Evolutionary conservation across 768 basidiomycete genomes (phyloP).

Genomic region (Tricholomella constricta): DNA sequence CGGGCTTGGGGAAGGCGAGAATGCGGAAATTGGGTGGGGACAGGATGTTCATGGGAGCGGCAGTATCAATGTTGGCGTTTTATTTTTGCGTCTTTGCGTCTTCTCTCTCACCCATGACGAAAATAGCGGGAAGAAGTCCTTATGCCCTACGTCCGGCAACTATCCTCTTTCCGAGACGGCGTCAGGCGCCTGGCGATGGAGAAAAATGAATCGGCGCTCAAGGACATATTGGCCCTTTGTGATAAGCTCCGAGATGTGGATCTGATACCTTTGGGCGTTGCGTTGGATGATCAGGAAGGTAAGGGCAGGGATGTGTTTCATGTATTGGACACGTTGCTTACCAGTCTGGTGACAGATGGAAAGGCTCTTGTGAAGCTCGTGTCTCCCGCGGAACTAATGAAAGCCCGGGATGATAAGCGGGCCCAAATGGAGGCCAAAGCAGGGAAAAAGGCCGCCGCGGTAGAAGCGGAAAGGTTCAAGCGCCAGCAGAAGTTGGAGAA

Average conservation of each 20-base stretch:
- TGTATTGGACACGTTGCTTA: conserved; percentile 11
- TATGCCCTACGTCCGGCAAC: conserved; percentile 83
- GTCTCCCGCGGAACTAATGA: conserved; percentile 76
- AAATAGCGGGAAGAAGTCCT: conserved; percentile 78
- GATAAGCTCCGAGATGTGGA: conserved; percentile 91
- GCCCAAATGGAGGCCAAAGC: conserved; percentile 73
- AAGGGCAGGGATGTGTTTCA: conserved; percentile 15
- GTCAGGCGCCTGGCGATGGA: conserved; percentile 82
- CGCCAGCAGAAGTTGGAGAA: conserved; percentile 81
- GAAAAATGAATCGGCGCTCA: conserved; percentile 62
- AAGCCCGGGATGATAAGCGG: conserved; percentile 86
- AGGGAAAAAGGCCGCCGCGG: conserved; percentile 73
- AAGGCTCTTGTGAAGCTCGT: conserved; percentile 93
- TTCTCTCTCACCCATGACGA: conserved; percentile 12
- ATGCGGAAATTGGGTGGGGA: conserved; percentile 83
- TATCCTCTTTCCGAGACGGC: conserved; percentile 91
- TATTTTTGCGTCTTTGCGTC: not conserved
- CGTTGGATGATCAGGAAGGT: conserved; percentile 97
- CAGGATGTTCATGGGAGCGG: conserved; percentile 50
- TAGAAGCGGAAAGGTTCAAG: conserved; percentile 66
- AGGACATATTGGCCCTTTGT: conserved; percentile 83
- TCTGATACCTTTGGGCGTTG: conserved; percentile 91
- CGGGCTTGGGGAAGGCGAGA: conserved; percentile 74
- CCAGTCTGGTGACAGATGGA: conserved; percentile 60
- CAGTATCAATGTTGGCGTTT: conserved; percentile 52